These are phyloP conservation scores for Ophiostoma sp. DNA, from an alignment of 2,329 filamentous ascomycete genomes.

Conservation along the genomic window DNA sequence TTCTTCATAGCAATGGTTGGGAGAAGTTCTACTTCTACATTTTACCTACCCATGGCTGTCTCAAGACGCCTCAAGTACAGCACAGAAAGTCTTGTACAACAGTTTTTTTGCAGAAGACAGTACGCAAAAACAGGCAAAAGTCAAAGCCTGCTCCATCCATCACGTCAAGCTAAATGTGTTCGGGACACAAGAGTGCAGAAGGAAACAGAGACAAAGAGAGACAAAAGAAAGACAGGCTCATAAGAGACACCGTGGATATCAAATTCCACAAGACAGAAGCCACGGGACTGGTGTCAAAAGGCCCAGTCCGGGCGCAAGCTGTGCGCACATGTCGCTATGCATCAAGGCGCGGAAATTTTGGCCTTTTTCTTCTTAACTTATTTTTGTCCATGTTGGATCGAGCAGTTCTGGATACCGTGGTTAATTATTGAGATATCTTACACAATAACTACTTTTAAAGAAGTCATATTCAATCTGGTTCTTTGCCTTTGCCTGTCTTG, in stretches of 20 bases:
- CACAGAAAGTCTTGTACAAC: neutral
- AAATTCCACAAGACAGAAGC: neutral
- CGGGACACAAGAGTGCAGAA: neutral
- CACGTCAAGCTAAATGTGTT: neutral
- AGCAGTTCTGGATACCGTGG: too few species aligned
- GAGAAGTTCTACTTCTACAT: neutral
- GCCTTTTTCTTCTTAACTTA: neutral
- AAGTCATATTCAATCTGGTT: neutral
- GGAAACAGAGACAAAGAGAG: neutral
- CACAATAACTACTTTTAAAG: neutral
- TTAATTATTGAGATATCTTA: neutral
- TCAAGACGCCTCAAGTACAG: neutral
- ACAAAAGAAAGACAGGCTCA: too few species aligned
- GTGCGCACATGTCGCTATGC: constrained; percentile 1
- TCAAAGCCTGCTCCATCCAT: neutral
- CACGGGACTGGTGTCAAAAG: neutral
- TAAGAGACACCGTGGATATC: neutral
- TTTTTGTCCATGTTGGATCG: too few species aligned
- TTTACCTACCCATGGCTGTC: neutral
- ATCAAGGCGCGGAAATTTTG: neutral
- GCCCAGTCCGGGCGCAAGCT: neutral
- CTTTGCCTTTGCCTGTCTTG: neutral
- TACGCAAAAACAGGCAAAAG: neutral
- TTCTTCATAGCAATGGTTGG: neutral
- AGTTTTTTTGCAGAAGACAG: too few species aligned